These are phyloP conservation scores for Candida incommunis DNA, from an alignment of 805 yeast genomes.

Conservation along the genomic window DNA sequence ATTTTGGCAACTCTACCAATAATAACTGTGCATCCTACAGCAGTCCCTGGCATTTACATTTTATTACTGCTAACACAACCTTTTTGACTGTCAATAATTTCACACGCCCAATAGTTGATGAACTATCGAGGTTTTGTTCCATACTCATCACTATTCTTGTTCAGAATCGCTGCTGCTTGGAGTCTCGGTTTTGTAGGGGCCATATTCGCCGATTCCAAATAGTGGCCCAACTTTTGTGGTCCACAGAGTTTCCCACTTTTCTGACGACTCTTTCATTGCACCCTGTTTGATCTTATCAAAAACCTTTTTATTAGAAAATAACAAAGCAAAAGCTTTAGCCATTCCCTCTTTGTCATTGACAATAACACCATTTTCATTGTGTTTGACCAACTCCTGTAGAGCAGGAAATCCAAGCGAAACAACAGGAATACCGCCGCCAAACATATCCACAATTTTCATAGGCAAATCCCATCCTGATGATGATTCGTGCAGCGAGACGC, in stretches of 20 bases:
- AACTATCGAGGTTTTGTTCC: no score
- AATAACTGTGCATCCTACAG: no score
- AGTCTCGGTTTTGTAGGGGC: neutral
- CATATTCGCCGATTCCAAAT: constrained; percentile 23
- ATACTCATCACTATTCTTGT: constrained; percentile 1
- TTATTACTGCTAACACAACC: no score
- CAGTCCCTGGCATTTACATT: no score
- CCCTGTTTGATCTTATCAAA: constrained; percentile 40
- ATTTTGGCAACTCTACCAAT: no score
- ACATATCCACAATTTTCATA: constrained; percentile 92
- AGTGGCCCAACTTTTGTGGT: constrained; percentile 29
- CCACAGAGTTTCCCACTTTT: constrained; percentile 76
- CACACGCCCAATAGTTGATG: no score
- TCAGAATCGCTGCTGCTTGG: constrained; percentile 5
- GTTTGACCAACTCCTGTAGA: constrained; percentile 58
- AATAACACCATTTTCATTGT: constrained; percentile 54
- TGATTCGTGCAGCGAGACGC: constrained; percentile 80
- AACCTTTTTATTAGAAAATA: constrained; percentile 18
- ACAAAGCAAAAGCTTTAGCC: constrained; percentile 26
- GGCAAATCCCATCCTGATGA: constrained; percentile 92
- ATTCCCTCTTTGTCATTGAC: constrained; percentile 32
- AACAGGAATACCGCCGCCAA: constrained; percentile 93
- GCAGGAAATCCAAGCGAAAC: constrained; percentile 66
- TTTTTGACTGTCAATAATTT: no score
- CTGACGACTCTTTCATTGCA: constrained; percentile 54